Percentiles rank a stretch among this genome's conserved stretches.
Conservation (phyloP, 352 stramenopile species). For the Phytophthora palmivora region DNA sequence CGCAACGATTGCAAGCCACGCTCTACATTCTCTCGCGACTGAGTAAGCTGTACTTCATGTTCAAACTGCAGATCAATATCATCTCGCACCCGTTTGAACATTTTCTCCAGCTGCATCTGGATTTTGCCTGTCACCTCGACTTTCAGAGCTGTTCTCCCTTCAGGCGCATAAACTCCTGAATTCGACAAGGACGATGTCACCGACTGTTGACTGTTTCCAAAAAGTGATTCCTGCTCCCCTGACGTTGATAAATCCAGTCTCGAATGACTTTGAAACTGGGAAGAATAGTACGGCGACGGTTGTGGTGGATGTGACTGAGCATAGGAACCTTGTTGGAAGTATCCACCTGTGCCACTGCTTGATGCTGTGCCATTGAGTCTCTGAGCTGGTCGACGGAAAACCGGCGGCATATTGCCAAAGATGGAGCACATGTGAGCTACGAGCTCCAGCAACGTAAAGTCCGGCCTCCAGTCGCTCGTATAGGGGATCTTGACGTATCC, state of each 20-base stretch:
- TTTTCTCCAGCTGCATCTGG: constrained; percentile 78
- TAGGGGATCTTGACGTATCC: constrained; percentile 90
- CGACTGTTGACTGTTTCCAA: constrained; percentile 45
- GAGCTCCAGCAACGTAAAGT: constrained; percentile 86
- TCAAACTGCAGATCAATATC: constrained; percentile 90
- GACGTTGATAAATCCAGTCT: constrained; percentile 29
- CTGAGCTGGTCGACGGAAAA: constrained; percentile 78
- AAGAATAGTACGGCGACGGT: constrained; percentile 42
- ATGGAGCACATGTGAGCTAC: constrained; percentile 91
- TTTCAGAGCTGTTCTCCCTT: constrained; percentile 44
- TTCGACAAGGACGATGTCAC: constrained; percentile 20
- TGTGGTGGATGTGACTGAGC: constrained; percentile 40
- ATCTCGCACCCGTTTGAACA: constrained; percentile 85
- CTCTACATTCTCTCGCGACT: constrained; percentile 81
- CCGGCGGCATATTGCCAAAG: constrained; percentile 87
- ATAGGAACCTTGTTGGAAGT: constrained; percentile 55
- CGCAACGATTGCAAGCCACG: constrained; percentile 78
- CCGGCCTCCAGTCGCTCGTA: constrained; percentile 81
- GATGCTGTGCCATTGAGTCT: constrained; percentile 36
- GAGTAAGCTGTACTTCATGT: constrained; percentile 82
- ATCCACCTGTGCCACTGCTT: constrained; percentile 41
- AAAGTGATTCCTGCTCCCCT: constrained; percentile 48
- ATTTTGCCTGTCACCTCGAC: constrained; percentile 81
- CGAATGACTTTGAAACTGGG: constrained; percentile 36
- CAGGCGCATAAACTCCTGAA: constrained; percentile 20